Conservation (phyloP, 169 alveolate genomes). For the Plasmodium inui region DNA sequence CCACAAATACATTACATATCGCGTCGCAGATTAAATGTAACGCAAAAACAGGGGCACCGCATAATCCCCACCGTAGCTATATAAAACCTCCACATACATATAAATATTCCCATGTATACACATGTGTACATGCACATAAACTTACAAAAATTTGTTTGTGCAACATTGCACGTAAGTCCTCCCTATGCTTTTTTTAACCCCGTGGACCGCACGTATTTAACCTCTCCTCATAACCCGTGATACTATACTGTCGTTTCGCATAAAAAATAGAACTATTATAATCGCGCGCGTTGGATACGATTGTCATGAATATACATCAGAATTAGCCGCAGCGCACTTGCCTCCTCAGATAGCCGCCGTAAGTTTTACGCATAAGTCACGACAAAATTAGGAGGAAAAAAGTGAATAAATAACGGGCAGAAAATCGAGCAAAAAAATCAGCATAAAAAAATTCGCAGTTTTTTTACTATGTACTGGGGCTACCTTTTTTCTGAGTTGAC, state of each 20-base stretch:
- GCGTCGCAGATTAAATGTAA: background rate
- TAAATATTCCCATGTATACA: background rate
- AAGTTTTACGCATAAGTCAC: background rate
- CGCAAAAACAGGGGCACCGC: background rate
- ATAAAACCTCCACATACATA: background rate
- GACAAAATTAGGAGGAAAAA: background rate
- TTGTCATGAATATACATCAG: background rate
- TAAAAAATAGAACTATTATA: background rate
- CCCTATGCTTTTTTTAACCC: background rate
- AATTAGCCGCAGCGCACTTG: background rate
- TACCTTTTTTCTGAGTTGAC: background rate
- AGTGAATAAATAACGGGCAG: background rate
- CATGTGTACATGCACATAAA: background rate
- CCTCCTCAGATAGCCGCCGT: background rate
- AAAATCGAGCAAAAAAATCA: too few species aligned
- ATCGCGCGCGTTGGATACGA: background rate
- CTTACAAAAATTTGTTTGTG: background rate
- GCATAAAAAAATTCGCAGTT: background rate
- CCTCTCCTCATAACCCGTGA: background rate
- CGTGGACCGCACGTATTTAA: background rate
- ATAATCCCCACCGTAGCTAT: background rate
- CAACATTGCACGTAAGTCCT: background rate
- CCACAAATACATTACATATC: background rate
- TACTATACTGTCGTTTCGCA: background rate
- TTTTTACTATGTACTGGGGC: background rate